Evolutionary conservation across 257 asterid genomes (phyloP).

Genomic region (Solanum bulbocastanum): DNA sequence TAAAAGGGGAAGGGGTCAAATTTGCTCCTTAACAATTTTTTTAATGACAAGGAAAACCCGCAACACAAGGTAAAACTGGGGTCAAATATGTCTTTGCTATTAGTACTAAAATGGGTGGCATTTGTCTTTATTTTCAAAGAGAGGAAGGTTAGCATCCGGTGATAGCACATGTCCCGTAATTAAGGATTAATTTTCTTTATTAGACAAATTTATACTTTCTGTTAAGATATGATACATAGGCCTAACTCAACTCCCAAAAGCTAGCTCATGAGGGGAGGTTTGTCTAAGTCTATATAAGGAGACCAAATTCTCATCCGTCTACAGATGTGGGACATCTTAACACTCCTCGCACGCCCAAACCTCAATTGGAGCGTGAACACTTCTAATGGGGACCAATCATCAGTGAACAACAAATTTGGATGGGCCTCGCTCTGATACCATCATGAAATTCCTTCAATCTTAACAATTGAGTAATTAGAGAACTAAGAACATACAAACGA

Average conservation of each 20-base stretch:
- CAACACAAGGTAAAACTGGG: not conserved
- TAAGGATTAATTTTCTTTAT: not conserved
- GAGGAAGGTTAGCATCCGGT: not conserved
- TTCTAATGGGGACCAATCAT: too few species aligned
- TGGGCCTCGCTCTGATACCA: too few species aligned
- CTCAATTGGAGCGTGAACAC: too few species aligned
- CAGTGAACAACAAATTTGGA: too few species aligned
- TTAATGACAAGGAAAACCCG: too few species aligned
- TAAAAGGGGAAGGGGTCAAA: not conserved
- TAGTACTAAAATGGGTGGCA: not conserved
- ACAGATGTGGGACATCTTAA: too few species aligned
- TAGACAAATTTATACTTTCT: not conserved
- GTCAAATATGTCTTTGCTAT: not conserved
- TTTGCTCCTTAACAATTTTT: not conserved
- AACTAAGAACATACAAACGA: not conserved
- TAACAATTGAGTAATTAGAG: not conserved
- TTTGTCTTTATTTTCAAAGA: not conserved
- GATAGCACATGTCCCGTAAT: not conserved
- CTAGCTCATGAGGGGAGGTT: too few species aligned
- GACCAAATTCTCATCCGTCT: too few species aligned
- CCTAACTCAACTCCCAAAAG: too few species aligned
- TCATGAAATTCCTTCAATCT: not conserved
- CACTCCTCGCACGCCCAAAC: too few species aligned
- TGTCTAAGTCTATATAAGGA: too few species aligned
- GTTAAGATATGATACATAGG: too few species aligned